Base-by-base conservation (phyloP, 495 filamentous ascomycete species). In the Chaetomium tenue region DNA sequence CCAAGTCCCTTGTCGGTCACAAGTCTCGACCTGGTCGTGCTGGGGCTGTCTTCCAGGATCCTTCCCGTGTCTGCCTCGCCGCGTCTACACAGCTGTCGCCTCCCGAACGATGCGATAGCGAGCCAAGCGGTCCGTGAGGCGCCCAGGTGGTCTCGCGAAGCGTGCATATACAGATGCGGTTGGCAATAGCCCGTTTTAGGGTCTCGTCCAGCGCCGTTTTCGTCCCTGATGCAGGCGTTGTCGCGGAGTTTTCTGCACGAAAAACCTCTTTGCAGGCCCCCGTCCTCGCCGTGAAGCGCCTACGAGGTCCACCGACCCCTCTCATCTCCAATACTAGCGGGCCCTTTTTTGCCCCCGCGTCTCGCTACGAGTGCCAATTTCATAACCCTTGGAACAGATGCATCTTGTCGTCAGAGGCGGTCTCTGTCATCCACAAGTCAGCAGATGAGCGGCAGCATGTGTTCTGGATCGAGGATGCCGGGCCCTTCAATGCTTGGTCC, bases 1-100 rank as follows among this genome's bases (percentile, higher is more conserved):
- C 8, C 13, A 58, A 12, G 42, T 47, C 47, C 39, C 56, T 55
- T 44, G 51, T 13, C 39, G n/a, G 42, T 33, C 61, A 63, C 51
- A 57, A 15, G 51, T 22, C 51, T 63, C 40, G 20, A 7, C 23
- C 23, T 44, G 12, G 13, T 23, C 33, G 33, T 37, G 33, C 33
- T 37, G 33, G 33, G 20, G 7, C 28, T 1, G 33, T 1, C 37
- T 57, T 23, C 20, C 37, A 57, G 22, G 55, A 58, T 46, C 40
- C 55, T 44, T 58, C 55, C 28, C 53, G 33, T 18, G 25, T 30
- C 16, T 39, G 30, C 26, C 20, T 23, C 12, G 33, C 22, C 39
- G 55, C 37, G 39, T 26, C 55, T 12, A 1, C 33, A 37, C 33
- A 37, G 33, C 5, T 46, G 42, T 46, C 55, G n/a, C 55, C n/a